Conservation (phyloP, 106 monocot species). For the Allium cepa region DNA sequence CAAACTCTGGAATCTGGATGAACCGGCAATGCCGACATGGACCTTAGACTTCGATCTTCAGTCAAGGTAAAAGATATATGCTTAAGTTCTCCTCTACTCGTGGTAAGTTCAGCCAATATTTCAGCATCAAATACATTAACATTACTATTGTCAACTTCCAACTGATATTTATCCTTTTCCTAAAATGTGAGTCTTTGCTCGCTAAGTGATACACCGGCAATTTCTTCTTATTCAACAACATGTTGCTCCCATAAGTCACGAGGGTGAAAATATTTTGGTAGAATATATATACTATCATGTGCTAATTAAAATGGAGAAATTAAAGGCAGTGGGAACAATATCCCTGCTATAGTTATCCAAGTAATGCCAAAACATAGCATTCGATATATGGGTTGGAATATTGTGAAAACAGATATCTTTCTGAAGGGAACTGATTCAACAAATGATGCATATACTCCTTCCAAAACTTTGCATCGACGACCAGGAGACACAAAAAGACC, state of each 20-base stretch:
- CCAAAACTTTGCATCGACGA: conserved; percentile 41
- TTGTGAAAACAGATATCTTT: conserved; percentile 35
- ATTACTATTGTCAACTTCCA: conserved; percentile 11
- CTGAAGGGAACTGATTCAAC: conserved; percentile 55
- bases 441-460: conserved; percentile 53
- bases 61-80: conserved; percentile 30
- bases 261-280: conserved; percentile 66
- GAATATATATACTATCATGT: conserved; percentile 69
- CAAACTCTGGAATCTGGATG: background rate
- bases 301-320: conserved; percentile 51
- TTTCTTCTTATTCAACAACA: conserved; percentile 90
- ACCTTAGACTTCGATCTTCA: conserved; percentile 24
- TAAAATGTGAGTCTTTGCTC: conserved; percentile 23
- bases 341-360: conserved; percentile 65
- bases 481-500: conserved; percentile 30
- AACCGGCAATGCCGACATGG: conserved; percentile 9
- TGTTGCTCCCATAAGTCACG: conserved; percentile 57
- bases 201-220: conserved; percentile 31
- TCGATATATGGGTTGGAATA: conserved; percentile 49
- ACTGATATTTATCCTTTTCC: background rate
- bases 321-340: conserved; percentile 52
- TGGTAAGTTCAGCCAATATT: conserved; percentile 61
- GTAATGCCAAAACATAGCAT: conserved; percentile 48
- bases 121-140: conserved; percentile 29
- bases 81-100: conserved; percentile 58